Base-by-base conservation (phyloP, 2,329 filamentous ascomycete genomes). In the Cadophora malorum region DNA sequence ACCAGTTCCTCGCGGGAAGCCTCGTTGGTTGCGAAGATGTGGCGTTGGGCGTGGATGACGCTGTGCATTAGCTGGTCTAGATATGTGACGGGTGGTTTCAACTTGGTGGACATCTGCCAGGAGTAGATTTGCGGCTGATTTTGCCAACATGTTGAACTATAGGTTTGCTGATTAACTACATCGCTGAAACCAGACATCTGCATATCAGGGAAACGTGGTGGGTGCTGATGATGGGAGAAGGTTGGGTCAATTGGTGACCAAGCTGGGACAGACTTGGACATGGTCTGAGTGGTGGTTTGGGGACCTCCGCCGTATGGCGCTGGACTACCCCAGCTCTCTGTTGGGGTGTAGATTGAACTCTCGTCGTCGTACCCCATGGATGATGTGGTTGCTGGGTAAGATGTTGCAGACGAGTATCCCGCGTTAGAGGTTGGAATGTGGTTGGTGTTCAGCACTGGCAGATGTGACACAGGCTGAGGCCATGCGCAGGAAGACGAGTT, bases 21-120 rank as follows among this genome's bases (percentile, higher is more conserved):
- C 33, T 72, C 66, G 0, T 66, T 66, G 33, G 73, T 70, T 2
- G 72, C 65, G 16, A 70, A 70, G 14, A 74, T 64, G 38, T 74
- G 71, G 19, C 75, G 75, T 67, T 76, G 74, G 8, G 72, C 72
- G 28, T 74, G 70, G 8, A 76, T 76, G 31, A 75, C 72, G 25
- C 68, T 67, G 35, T 76, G 66, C 71, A 77, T 74, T 19, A 77
- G 66, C 35, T 75, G 73, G 47, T 77, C 75, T 6, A 76, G 64
- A 25, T 72, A 68, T 3, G 74, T 76, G 33, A 70, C 63, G 4
- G 76, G 75, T 33, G 74, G 56, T 64, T 75, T 76, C 23, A 77
- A 66, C 63, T 76, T 77, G 7, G 76, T 76, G 6, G 71, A 74
- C 8, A 76, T 73, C 60, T 77, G 75, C 75, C 75, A 76, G 4